Conservation (phyloP, 345 rosid species). For the Melaleuca quinquenervia region DNA sequence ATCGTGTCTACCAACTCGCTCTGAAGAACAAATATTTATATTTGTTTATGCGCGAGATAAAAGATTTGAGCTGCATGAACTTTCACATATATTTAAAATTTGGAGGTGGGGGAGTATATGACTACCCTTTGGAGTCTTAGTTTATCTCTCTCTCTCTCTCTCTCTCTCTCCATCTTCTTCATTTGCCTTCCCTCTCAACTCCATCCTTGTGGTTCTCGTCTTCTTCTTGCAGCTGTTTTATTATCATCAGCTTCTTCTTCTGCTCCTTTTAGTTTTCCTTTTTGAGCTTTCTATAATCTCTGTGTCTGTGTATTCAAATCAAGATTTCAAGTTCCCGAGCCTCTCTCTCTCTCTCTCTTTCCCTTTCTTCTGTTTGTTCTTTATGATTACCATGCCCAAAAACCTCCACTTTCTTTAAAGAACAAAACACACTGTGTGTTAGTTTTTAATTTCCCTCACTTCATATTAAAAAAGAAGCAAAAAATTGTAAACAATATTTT, state of each 20-base stretch:
- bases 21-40: neutral
- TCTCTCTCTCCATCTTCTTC: neutral
- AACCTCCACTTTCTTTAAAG: neutral
- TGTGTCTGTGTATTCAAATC: neutral
- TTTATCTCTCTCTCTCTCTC: neutral
- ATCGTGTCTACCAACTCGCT: neutral
- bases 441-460: neutral
- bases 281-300: neutral
- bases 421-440: neutral
- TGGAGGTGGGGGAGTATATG: neutral
- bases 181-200: neutral
- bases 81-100: neutral
- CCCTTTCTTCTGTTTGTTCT: neutral
- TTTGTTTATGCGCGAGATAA: neutral
- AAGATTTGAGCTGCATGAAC: neutral
- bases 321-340: neutral
- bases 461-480: constrained; percentile 1
- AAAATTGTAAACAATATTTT: neutral
- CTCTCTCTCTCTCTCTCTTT: neutral
- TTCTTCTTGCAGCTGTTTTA: neutral
- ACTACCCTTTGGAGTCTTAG: neutral
- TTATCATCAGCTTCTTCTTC: neutral
- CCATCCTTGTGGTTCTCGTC: neutral
- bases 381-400: neutral
- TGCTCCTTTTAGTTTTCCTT: neutral